Percentiles rank a stretch among this genome's conserved stretches.
Conservation (phyloP, 305 asterid species). For the Fraxinus paxiana region DNA sequence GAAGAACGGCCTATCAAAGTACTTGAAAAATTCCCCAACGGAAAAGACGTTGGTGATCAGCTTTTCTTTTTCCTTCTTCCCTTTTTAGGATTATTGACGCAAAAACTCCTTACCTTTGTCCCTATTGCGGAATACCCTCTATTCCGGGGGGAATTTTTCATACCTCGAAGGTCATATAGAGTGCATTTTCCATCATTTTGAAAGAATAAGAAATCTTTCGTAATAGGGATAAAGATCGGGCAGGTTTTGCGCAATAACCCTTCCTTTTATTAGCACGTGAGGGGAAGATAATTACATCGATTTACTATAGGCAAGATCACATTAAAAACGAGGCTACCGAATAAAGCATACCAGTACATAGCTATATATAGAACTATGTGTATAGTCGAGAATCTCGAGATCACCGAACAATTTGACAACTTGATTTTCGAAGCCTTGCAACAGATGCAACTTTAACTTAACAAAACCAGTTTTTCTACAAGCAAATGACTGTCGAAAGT, state of each 20-base stretch:
- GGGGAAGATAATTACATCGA: background rate
- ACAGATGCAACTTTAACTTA: background rate
- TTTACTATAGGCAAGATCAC: background rate
- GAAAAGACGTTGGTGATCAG: too few species aligned
- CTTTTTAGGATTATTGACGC: background rate
- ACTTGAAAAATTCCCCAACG: background rate
- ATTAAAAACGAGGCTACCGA: background rate
- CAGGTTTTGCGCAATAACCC: background rate
- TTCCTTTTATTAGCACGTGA: background rate
- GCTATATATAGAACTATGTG: background rate
- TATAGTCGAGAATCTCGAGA: background rate
- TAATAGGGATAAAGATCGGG: background rate
- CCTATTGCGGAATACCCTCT: background rate
- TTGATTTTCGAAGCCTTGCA: background rate
- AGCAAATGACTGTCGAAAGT: background rate
- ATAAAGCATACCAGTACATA: background rate
- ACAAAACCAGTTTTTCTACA: background rate
- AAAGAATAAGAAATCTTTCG: background rate
- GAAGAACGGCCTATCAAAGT: background rate
- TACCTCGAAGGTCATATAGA: background rate
- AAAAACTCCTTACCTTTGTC: too few species aligned
- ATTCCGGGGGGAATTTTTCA: background rate
- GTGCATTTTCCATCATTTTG: background rate
- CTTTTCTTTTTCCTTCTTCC: background rate
- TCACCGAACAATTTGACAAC: background rate